Evolutionary conservation across 805 yeast species (phyloP).

Genomic region (Candida palmyrensis): DNA sequence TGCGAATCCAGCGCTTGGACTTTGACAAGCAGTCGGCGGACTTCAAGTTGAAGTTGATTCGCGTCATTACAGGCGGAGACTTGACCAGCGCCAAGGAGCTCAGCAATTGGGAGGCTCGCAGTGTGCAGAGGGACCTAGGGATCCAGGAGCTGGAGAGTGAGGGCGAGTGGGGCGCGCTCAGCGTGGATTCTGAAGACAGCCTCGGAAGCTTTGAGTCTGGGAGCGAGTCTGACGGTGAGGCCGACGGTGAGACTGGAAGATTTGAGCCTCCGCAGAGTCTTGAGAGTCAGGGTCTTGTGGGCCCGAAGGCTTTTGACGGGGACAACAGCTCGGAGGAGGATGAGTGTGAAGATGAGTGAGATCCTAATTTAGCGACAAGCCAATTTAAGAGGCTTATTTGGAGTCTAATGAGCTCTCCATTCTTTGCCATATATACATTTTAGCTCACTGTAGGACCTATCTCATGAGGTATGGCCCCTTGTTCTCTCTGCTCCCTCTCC

Average conservation of each 20-base stretch:
- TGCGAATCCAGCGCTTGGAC: slow-evolving; percentile 40
- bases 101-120: slow-evolving; percentile 34
- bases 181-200: no score
- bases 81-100: slow-evolving; percentile 23
- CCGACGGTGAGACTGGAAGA: not conserved
- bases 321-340: no score
- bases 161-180: not conserved
- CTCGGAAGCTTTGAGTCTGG: not conserved
- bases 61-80: slow-evolving; percentile 57
- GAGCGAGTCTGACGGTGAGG: not conserved
- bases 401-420: no score
- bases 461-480: no score
- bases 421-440: no score
- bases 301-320: no score
- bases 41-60: slow-evolving; percentile 44
- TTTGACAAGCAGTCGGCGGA: slow-evolving; percentile 44
- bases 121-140: slow-evolving; percentile 17
- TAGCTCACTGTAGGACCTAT: no score
- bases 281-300: no score
- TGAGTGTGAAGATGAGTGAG: no score
- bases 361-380: no score
- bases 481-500: no score
- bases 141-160: slow-evolving; percentile 5
- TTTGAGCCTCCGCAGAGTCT: not conserved
- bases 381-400: no score